Conservation (phyloP, 495 filamentous ascomycete genomes). For the Penicillium goetzii region DNA sequence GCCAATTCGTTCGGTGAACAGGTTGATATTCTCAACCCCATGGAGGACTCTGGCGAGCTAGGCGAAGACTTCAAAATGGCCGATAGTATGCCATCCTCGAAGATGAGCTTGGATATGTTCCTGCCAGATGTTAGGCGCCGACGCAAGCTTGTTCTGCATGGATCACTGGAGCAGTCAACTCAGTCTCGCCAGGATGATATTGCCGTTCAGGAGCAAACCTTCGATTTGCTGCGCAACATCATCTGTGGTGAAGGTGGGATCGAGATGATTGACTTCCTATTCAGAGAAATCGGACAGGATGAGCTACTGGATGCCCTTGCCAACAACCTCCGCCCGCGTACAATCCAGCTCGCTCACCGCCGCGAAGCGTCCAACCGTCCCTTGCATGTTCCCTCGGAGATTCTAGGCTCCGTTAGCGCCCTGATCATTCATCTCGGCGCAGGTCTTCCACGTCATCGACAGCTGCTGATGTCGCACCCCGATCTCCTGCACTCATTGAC, state of each 20-base stretch:
- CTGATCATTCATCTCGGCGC: conserved; percentile 87
- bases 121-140: conserved; percentile 45
- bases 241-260: conserved; percentile 67
- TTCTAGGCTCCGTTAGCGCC: conserved; percentile 73
- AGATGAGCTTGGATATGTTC: conserved; percentile 48
- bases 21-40: conserved; percentile 66
- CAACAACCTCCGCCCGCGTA: conserved; percentile 67
- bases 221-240: conserved; percentile 88
- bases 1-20: conserved; percentile 68
- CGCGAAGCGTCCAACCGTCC: conserved; percentile 36
- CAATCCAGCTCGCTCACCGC: conserved; percentile 44
- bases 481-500: conserved; percentile 56
- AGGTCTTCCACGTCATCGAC: conserved; percentile 72
- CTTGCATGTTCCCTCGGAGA: conserved; percentile 63
- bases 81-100: conserved; percentile 50
- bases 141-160: conserved; percentile 52
- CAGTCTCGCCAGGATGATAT: conserved; percentile 76
- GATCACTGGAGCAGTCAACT: conserved; percentile 49
- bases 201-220: conserved; percentile 84
- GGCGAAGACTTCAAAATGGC: conserved; percentile 71
- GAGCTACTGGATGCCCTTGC: conserved; percentile 75
- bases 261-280: conserved; percentile 85
- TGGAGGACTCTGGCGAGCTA: conserved; percentile 56
- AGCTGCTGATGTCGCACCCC: conserved; percentile 69
- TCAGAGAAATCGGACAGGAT: conserved; percentile 72